Conservation (phyloP, 2,329 filamentous ascomycete genomes). For the Fonsecaea multimorphosa region DNA sequence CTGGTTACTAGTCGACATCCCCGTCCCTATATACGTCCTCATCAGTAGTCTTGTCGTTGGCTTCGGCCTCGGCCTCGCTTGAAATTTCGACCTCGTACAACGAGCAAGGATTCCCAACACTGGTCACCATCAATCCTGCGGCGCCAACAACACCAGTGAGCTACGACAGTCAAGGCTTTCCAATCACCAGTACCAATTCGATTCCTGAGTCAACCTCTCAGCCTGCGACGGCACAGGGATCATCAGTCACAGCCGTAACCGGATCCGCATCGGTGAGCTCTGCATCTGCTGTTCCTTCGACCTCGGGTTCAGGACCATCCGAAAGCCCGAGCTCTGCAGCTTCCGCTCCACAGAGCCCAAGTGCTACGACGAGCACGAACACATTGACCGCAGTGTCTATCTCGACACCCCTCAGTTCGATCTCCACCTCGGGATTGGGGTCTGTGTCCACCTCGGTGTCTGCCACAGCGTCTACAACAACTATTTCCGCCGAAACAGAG, state of each 20-base stretch:
- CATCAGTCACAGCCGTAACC: neutral
- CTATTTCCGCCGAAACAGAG: neutral
- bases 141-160: slow-evolving; percentile 47
- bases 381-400: neutral
- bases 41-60: slow-evolving; percentile 53
- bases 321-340: neutral
- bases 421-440: neutral
- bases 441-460: neutral
- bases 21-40: slow-evolving; percentile 62
- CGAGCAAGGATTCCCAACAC: slow-evolving; percentile 58
- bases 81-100: slow-evolving; percentile 54
- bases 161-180: slow-evolving; percentile 56
- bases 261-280: slow-evolving; percentile 6
- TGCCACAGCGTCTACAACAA: neutral
- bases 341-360: slow-evolving; percentile 1
- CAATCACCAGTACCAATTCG: slow-evolving; percentile 44
- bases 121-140: slow-evolving; percentile 49
- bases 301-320: slow-evolving; percentile 7
- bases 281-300: slow-evolving; percentile 1
- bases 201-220: neutral
- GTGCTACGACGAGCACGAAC: neutral
- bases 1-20: slow-evolving; percentile 44
- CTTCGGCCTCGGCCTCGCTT: slow-evolving; percentile 55
- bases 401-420: neutral
- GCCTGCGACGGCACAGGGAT: slow-evolving; percentile 2